Conservation (phyloP, 179 eudicot species). For the Spergularia azorica region DNA sequence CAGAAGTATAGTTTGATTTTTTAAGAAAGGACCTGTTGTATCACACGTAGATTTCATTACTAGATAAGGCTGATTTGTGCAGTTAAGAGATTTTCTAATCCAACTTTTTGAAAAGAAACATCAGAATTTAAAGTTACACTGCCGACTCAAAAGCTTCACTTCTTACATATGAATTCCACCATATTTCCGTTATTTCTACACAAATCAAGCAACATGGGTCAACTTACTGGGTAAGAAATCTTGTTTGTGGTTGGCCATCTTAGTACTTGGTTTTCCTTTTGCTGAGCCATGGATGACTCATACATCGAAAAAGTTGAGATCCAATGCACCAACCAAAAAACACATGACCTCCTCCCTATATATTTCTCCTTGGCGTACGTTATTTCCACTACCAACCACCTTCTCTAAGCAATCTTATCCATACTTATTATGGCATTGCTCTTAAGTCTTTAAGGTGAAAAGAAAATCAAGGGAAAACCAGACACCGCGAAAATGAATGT, state of each 20-base stretch:
- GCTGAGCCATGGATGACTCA: slow-evolving; percentile 27
- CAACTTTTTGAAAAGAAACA: neutral
- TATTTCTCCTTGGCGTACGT: slow-evolving; percentile 1
- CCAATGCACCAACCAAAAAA: neutral
- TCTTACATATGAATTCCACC: slow-evolving; percentile 11
- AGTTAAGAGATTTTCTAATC: neutral
- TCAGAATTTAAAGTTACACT: slow-evolving; percentile 16
- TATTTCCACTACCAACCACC: neutral
- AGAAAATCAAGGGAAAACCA: neutral
- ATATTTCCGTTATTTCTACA: neutral
- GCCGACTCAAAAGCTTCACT: slow-evolving; percentile 25
- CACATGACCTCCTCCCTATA: neutral
- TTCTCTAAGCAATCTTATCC: neutral
- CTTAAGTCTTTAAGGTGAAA: neutral
- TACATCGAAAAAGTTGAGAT: slow-evolving; percentile 1
- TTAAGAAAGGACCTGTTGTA: neutral
- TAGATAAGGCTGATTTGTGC: slow-evolving; percentile 2
- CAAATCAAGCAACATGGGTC: slow-evolving; percentile 24
- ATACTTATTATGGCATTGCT: neutral
- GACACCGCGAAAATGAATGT: slow-evolving; percentile 20
- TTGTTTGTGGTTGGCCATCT: slow-evolving; percentile 9
- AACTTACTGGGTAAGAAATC: slow-evolving; percentile 29
- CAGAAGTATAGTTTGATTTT: neutral
- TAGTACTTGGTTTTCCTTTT: neutral
- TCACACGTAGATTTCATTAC: neutral